A percentile compares a stretch with the other conserved stretches of the same genome.
phyloP scores from a whole-genome alignment of 257 asterid species.

The Echium plantagineum region DNA sequence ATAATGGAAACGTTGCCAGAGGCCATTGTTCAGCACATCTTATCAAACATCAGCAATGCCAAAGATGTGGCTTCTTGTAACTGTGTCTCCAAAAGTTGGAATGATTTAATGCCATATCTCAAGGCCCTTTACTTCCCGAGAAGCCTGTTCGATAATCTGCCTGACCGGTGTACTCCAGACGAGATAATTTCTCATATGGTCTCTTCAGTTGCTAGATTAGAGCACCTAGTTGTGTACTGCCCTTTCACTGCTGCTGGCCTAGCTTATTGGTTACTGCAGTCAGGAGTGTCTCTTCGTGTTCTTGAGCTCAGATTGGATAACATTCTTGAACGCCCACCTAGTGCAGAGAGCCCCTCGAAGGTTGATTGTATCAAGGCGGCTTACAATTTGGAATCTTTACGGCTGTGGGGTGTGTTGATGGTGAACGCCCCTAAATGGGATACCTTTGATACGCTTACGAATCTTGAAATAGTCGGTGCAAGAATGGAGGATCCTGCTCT shows the following conservation, averaged over 20 bases:
- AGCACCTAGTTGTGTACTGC: constrained; percentile 78
- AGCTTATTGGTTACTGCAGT: constrained; percentile 47
- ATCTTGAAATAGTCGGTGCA: constrained; percentile 92
- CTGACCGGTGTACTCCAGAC: constrained; percentile 43
- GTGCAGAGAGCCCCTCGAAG: constrained; percentile 45
- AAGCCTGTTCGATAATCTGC: constrained; percentile 59
- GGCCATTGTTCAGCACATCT: constrained; percentile 54
- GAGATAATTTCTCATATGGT: constrained; percentile 43
- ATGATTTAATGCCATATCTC: constrained; percentile 58
- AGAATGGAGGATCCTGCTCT: constrained; percentile 62
- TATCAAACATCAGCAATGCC: constrained; percentile 54
- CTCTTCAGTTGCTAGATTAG: constrained; percentile 38
- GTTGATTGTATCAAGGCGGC: constrained; percentile 69
- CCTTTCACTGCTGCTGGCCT: constrained; percentile 65
- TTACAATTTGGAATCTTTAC: constrained; percentile 60
- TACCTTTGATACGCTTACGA: constrained; percentile 47
- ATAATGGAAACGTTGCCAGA: constrained; percentile 84
- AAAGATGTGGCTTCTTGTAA: constrained; percentile 78
- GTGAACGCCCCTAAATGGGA: constrained; percentile 68
- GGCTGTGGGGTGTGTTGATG: constrained; percentile 90
- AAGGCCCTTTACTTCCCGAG: constrained; percentile 65
- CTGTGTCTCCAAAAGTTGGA: constrained; percentile 86
- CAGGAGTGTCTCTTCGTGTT: constrained; percentile 44
- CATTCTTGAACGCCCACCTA: constrained; percentile 34
- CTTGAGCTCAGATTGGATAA: constrained; percentile 85